A percentile compares a stretch with the other conserved stretches of the same genome.
phyloP scores from a whole-genome alignment of 345 rosid genomes.

The Populus pruinosa region DNA sequence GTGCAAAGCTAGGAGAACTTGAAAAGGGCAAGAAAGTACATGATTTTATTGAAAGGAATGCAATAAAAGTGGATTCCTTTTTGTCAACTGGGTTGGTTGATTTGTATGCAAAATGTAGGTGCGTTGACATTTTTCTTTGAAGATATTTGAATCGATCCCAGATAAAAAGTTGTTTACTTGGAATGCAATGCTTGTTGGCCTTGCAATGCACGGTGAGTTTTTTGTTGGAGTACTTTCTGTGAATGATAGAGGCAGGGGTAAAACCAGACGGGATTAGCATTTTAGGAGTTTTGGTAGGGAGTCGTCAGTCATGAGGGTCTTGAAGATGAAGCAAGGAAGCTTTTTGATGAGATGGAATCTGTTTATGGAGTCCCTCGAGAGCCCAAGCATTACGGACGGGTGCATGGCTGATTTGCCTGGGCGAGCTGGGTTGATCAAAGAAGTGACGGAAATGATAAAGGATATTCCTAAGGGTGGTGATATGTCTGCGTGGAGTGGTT shows the following conservation, averaged over 20 bases:
- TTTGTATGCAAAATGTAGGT: slow-evolving; percentile 68
- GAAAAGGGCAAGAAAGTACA: slow-evolving; percentile 55
- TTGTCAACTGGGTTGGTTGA: slow-evolving; percentile 66
- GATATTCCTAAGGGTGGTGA: slow-evolving; percentile 53
- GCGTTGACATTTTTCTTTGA: slow-evolving; percentile 36
- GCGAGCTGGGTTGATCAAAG: slow-evolving; percentile 60
- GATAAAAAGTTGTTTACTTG: slow-evolving; percentile 52
- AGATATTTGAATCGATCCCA: slow-evolving; percentile 41
- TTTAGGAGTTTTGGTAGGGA: slow-evolving; percentile 61
- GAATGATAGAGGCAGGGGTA: slow-evolving; percentile 47
- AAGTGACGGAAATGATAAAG: slow-evolving; percentile 55
- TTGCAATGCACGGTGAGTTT: slow-evolving; percentile 58
- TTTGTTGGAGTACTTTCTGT: slow-evolving; percentile 42
- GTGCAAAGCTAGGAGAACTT: slow-evolving; percentile 58
- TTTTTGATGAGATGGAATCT: slow-evolving; percentile 55
- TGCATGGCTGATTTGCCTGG: slow-evolving; percentile 80
- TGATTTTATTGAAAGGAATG: slow-evolving; percentile 30
- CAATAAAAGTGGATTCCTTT: slow-evolving; percentile 46
- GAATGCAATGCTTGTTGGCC: slow-evolving; percentile 72
- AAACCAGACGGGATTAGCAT: slow-evolving; percentile 57
- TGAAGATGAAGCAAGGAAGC: slow-evolving; percentile 51
- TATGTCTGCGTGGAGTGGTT: slow-evolving; percentile 65
- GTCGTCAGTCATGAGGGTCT: slow-evolving; percentile 63
- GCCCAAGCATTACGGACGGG: slow-evolving; percentile 69
- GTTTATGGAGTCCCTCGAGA: slow-evolving; percentile 41